A percentile compares a stretch with the other conserved stretches of the same genome.
phyloP scores from a whole-genome alignment of 805 yeast genomes.

The Saccharomycopsis vini region DNA sequence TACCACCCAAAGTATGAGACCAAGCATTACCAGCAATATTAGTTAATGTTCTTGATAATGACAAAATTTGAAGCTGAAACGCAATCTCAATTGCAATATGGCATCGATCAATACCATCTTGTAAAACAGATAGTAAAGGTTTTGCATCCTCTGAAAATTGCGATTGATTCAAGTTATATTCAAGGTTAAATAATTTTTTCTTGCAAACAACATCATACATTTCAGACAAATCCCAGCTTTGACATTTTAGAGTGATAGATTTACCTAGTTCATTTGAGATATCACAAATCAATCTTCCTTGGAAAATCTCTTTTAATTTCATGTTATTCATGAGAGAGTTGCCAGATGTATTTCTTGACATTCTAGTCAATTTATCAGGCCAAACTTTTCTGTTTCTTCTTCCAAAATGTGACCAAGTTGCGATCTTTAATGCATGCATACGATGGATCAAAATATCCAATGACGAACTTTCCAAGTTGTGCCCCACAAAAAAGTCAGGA shows the following conservation, averaged over 20 bases:
- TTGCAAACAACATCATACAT: constrained; percentile 79
- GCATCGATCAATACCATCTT: constrained; percentile 60
- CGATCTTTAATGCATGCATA: constrained; percentile 63
- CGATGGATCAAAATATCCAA: constrained; percentile 76
- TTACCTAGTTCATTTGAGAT: constrained; percentile 92
- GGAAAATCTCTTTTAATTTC: constrained; percentile 57
- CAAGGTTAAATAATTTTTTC: constrained; percentile 51
- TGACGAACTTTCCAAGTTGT: constrained; percentile 68
- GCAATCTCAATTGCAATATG: constrained; percentile 70
- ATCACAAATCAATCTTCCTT: constrained; percentile 87
- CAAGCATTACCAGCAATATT: constrained; percentile 95
- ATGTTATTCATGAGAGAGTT: constrained; percentile 43
- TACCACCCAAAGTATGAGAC: constrained; percentile 90
- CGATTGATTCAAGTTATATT: constrained; percentile 62
- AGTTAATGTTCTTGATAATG: constrained; percentile 85
- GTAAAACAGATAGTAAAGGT: constrained; percentile 58
- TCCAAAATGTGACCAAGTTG: constrained; percentile 76
- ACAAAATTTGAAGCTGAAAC: constrained; percentile 72
- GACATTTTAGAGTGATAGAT: constrained; percentile 84
- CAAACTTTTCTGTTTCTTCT: constrained; percentile 67
- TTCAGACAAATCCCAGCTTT: constrained; percentile 87
- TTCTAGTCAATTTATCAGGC: constrained; percentile 64
- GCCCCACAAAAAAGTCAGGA: constrained; percentile 89
- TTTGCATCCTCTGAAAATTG: constrained; percentile 59
- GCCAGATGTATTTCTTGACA: constrained; percentile 20